Conservation (phyloP, 1,139 yeast species). For the Lodderomyces jiufengensis region DNA sequence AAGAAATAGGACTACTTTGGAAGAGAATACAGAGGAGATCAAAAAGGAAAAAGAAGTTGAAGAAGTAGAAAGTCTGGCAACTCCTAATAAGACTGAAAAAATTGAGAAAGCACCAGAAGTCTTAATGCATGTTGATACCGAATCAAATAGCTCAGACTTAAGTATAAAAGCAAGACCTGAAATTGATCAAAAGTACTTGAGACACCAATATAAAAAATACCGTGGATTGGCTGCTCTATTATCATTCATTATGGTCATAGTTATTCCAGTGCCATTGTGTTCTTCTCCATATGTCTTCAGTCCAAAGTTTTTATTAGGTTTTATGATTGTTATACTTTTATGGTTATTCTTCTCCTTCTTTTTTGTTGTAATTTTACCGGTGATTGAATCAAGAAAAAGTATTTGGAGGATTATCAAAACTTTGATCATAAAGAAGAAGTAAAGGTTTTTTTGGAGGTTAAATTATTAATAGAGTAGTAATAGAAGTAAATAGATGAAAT, state of each 20-base stretch:
- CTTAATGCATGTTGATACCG: slow-evolving; percentile 6
- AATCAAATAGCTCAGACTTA: slow-evolving; percentile 8
- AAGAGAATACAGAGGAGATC: background rate
- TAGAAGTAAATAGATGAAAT: too few relatives aligned
- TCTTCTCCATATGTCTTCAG: slow-evolving; percentile 19
- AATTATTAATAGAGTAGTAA: too few relatives aligned
- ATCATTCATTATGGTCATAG: slow-evolving; percentile 14
- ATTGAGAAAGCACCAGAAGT: background rate
- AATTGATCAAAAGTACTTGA: slow-evolving; percentile 16
- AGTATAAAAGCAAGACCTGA: slow-evolving; percentile 10
- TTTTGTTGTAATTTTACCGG: slow-evolving; percentile 17
- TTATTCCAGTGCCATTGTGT: slow-evolving; percentile 18
- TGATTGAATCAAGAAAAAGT: slow-evolving; percentile 15
- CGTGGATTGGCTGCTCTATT: slow-evolving; percentile 15
- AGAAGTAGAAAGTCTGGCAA: background rate
- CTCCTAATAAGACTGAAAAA: background rate
- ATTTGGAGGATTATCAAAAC: slow-evolving; percentile 11
- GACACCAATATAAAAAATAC: slow-evolving; percentile 20
- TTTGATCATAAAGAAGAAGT: background rate
- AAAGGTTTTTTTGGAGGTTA: too few relatives aligned
- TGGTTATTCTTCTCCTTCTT: slow-evolving; percentile 19
- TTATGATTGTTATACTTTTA: slow-evolving; percentile 16
- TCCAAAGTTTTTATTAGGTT: slow-evolving; percentile 17
- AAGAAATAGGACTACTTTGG: slow-evolving; percentile 29
- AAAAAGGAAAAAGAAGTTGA: background rate